phyloP scores from a whole-genome alignment of 1,284 basidiomycete genomes.

The Sanghuangporus weigelae region DNA sequence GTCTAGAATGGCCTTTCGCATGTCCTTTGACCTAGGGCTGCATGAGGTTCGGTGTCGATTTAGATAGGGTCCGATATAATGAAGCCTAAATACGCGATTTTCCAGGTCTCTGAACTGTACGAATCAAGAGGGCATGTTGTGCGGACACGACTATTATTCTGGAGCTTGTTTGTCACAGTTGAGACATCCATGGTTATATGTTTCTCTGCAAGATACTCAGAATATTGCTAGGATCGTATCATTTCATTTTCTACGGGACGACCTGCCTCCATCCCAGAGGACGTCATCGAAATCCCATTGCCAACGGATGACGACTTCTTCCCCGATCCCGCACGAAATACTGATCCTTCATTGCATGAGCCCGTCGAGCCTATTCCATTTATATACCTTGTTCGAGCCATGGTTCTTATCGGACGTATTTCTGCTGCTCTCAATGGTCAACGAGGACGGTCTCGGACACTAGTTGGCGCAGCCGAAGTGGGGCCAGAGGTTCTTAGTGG shows the following conservation, averaged over 20 bases:
- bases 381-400: slow-evolving; percentile 32
- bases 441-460: slow-evolving; percentile 30
- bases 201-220: background rate
- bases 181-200: background rate
- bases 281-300: slow-evolving; percentile 36
- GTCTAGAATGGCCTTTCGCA: slow-evolving; percentile 34
- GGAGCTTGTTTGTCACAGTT: slow-evolving; percentile 33
- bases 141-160: slow-evolving; percentile 33
- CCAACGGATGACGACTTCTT: slow-evolving; percentile 35
- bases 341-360: slow-evolving; percentile 22
- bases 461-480: slow-evolving; percentile 28
- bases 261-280: slow-evolving; percentile 33
- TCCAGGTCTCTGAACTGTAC: slow-evolving; percentile 31
- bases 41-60: slow-evolving; percentile 25
- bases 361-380: slow-evolving; percentile 32
- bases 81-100: background rate
- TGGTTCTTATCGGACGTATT: slow-evolving; percentile 38
- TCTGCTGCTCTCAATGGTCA: slow-evolving; percentile 33
- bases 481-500: slow-evolving; percentile 27
- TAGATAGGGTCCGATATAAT: background rate
- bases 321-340: slow-evolving; percentile 29
- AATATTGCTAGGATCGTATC: slow-evolving; percentile 29
- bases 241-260: slow-evolving; percentile 31
- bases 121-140: slow-evolving; percentile 33
- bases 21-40: slow-evolving; percentile 37